A percentile compares a stretch with the other conserved stretches of the same genome.
Conservation (phyloP, 208 protist genomes). For the Kentomonas sorsogonicus region DNA sequence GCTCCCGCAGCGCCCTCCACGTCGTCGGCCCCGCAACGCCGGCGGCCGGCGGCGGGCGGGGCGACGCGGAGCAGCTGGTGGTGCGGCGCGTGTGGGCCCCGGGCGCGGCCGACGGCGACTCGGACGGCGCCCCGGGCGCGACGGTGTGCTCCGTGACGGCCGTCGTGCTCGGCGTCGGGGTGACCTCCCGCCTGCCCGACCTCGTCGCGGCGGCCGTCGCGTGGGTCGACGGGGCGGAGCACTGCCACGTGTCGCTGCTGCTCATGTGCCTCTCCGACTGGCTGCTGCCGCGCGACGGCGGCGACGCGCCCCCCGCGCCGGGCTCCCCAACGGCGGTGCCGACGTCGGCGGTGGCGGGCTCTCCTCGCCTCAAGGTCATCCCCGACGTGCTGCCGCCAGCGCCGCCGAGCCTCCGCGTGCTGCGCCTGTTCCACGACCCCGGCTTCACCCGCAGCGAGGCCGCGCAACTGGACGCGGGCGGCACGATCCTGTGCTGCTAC, state of each 20-base stretch:
- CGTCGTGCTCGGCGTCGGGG: background rate
- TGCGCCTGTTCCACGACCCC: slow-evolving; percentile 26
- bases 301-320: background rate
- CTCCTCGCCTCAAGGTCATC: slow-evolving; percentile 4
- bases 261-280: slow-evolving; percentile 27
- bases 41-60: too few relatives aligned
- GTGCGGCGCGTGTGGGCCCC: background rate
- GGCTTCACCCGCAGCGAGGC: too few relatives aligned
- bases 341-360: slow-evolving; percentile 7
- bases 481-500: too few relatives aligned
- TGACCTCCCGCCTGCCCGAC: slow-evolving; percentile 12
- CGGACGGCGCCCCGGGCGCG: background rate
- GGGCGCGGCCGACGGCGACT: background rate
- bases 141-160: background rate
- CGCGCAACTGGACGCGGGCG: too few relatives aligned
- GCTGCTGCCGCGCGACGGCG: background rate
- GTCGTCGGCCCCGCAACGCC: slow-evolving; percentile 37
- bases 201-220: slow-evolving; percentile 29
- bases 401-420: slow-evolving; percentile 12
- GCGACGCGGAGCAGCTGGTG: background rate
- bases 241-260: slow-evolving; percentile 31
- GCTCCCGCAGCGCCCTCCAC: slow-evolving; percentile 39
- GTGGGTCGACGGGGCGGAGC: slow-evolving; percentile 25
- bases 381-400: slow-evolving; percentile 32
- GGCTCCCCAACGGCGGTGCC: background rate